Evolutionary conservation across 2,329 filamentous ascomycete species (phyloP).

Genomic region (Stachybotrys elegans): DNA sequence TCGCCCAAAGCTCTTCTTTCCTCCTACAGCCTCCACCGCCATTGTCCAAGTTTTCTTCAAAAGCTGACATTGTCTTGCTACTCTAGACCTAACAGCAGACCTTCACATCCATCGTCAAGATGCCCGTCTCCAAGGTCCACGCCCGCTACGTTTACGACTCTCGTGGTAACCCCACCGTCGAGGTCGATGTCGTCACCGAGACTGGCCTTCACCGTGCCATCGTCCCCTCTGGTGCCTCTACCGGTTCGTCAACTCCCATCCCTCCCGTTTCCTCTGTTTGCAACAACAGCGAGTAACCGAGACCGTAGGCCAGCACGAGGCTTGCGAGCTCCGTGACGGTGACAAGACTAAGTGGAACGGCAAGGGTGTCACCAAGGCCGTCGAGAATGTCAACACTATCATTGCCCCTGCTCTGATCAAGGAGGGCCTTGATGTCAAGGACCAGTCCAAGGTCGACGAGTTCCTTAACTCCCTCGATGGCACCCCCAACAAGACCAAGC

Average conservation of each 20-base stretch:
- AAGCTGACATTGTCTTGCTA: no score
- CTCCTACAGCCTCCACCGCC: no score
- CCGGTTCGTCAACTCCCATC: slow-evolving; percentile 55
- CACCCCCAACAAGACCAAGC: slow-evolving; percentile 79
- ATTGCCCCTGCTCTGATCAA: slow-evolving; percentile 80
- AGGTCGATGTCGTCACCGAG: slow-evolving; percentile 95
- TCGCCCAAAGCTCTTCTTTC: no score
- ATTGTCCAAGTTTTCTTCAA: no score
- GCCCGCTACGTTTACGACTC: slow-evolving; percentile 98
- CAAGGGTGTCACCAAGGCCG: slow-evolving; percentile 84
- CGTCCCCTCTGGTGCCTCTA: slow-evolving; percentile 94
- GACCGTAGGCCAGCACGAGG: slow-evolving; percentile 74
- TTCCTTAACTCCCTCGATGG: slow-evolving; percentile 85
- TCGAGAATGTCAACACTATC: slow-evolving; percentile 76
- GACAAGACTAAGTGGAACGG: slow-evolving; percentile 82
- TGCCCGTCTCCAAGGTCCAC: slow-evolving; percentile 89
- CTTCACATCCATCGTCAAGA: slow-evolving; percentile 43
- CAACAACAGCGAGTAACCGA: slow-evolving; percentile 22
- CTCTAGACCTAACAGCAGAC: no score
- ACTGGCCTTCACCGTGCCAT: slow-evolving; percentile 96
- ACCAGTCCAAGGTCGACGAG: slow-evolving; percentile 76
- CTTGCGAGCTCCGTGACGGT: slow-evolving; percentile 84
- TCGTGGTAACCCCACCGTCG: slow-evolving; percentile 95
- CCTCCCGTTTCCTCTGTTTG: slow-evolving; percentile 9
- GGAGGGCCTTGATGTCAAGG: slow-evolving; percentile 78